Base-by-base conservation (phyloP, 768 basidiomycete genomes). In the Termitomyces bulborhizus region DNA sequence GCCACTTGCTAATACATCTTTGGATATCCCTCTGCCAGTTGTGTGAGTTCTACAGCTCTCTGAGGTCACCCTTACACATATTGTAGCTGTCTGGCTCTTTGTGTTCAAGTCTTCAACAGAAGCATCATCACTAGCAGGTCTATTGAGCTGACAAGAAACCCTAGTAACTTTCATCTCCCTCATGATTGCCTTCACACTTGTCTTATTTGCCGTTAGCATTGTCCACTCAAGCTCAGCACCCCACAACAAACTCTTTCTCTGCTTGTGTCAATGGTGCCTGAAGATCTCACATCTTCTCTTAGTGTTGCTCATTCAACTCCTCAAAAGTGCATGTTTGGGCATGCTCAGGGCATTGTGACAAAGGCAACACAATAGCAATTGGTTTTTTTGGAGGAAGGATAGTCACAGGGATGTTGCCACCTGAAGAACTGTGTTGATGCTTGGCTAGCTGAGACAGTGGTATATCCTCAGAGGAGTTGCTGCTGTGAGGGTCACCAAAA, bases 201-300 rank as follows among this genome's bases (percentile, higher is more conserved):
- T 78, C 59, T 82, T 76, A 61, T 96, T 95, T 7, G 90, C 90
- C 4, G 91, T 94, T 46, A 95, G 71, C n/a, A 89, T 91, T 57
- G 93, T 94, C 88, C 88, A 86, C 0, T 85, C 84, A 29, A 79
- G 70, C 39, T 70, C 70, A 0, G 86, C 81, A 15, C 92, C 93
- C 64, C 79, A 81, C 18, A 84, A 70, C 72, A 93, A 73, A 52
- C 86, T 89, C n/a, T n/a, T n/a, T n/a, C n/a, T n/a, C n/a, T n/a
- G n/a, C n/a, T 54, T 82, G 76, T n/a, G 88, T 93, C 32, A 97
- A 71, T 4, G 93, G 93, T 39, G 78, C 83, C 71, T 96, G 93
- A 59, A 96, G 66, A 63, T 84, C 83, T 36, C 79, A 79, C 74
- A 96, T 80, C 71, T 91, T 90, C 71, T 89, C 85, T 47, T 88